Base-by-base conservation (phyloP, 1,139 yeast genomes). In the Eremothecium cymbalariae region DNA sequence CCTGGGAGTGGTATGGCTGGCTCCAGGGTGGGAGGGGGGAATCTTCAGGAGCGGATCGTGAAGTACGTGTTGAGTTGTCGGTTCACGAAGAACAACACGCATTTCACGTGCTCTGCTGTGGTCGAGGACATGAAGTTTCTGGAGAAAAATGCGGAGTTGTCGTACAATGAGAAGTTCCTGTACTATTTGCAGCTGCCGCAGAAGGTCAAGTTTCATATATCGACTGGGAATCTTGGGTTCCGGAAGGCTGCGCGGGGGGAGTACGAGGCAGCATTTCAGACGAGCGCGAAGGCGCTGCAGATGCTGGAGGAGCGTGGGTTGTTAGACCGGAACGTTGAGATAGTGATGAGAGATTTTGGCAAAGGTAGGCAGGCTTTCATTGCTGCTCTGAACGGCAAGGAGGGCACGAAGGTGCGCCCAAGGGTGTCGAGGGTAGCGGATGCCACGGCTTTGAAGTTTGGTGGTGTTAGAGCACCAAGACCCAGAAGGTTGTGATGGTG, bases 261-360 rank as follows among this genome's bases (percentile, higher is more conserved):
- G 58, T 84, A 84, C 54, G 98, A 88, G 62, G 96, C 95, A 1
- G 83, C 81, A n/a, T 86, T 81, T 66, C 95, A 86, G 56, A 82
- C 90, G 8, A 67, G 86, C 15, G 65, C 86, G 6, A 72, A 74
- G 45, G 68, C 83, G 65, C 85, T 88, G 60, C 71, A 77, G 44
- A 60, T 70, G 43, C 82, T 88, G 51, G 74, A 77, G 51, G 78
- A 75, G 44, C 67, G 68, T 44, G 71, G 70, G 28, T 63, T 69
- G 42, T 60, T 77, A 36, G 68, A 67, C 45, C 73, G 72, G 46
- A 70, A 74, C 44, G 62, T 80, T 15, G 96, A 88, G 57, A 60
- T 90, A 37, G 73, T 84, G 12, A 65, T 86, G 51, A 77, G 77
- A 50, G 83, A 84, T 47, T 84, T 80, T 48, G 95, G 96, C 37